Percentiles rank a stretch among this genome's conserved stretches.
Evolutionary conservation across 768 basidiomycete genomes (phyloP).

Genomic region (Mycena albidolilacea): DNA sequence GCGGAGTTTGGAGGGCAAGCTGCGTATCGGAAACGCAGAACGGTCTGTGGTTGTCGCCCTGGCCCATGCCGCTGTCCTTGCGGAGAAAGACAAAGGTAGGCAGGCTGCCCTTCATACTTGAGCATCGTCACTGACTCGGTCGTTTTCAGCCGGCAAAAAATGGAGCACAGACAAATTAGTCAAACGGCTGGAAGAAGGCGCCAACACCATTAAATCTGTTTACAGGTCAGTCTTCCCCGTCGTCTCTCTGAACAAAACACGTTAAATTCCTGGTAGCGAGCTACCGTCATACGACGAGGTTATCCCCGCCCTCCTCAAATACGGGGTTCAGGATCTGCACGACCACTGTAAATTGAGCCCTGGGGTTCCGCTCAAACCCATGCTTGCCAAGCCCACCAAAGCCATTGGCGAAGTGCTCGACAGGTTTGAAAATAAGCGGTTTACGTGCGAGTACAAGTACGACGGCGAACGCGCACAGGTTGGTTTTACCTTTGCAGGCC

Average conservation of each 20-base stretch:
- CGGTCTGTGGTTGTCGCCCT: conserved; percentile 96
- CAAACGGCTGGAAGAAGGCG: conserved; percentile 80
- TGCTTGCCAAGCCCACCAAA: conserved; percentile 99
- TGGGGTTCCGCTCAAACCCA: conserved; percentile 97
- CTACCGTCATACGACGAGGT: conserved; percentile 94
- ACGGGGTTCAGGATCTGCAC: conserved; percentile 79
- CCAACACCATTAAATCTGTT: conserved; percentile 87
- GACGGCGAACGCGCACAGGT: conserved; percentile 98
- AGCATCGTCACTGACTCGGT: conserved; percentile 21
- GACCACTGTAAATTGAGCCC: conserved; percentile 92
- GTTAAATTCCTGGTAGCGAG: conserved; percentile 69
- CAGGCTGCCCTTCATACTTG: conserved; percentile 42
- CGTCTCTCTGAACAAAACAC: not conserved
- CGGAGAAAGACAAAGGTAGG: conserved; percentile 79
- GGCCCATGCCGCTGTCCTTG: conserved; percentile 90
- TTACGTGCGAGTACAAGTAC: conserved; percentile 99
- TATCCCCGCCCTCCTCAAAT: conserved; percentile 88
- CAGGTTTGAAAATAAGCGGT: conserved; percentile 93
- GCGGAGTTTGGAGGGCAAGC: conserved; percentile 95
- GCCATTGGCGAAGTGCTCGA: conserved; percentile 98
- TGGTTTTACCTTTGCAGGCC: conserved; percentile 16
- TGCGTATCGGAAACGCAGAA: conserved; percentile 97
- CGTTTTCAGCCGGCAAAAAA: conserved; percentile 73
- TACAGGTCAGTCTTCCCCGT: conserved; percentile 76
- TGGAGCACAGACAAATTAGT: conserved; percentile 83